phyloP scores from a whole-genome alignment of 805 yeast species.

The Lipomyces sp. region DNA sequence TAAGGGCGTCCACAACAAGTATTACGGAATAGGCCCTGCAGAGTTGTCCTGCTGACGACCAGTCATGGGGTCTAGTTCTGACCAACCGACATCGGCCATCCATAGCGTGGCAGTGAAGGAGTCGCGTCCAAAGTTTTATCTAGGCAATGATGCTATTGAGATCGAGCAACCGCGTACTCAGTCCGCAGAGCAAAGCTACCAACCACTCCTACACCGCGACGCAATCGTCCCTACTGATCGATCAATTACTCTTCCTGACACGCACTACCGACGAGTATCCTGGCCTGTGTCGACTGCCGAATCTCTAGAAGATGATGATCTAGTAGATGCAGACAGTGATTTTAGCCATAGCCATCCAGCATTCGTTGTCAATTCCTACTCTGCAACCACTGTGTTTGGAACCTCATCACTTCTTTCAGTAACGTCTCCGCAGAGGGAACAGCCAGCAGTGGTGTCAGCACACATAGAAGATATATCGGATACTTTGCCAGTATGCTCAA shows the following conservation, averaged over 20 bases:
- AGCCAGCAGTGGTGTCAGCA: slow-evolving; percentile 3
- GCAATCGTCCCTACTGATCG: neutral
- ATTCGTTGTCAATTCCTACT: slow-evolving; percentile 2
- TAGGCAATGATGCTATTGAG: slow-evolving; percentile 18
- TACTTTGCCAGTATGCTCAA: neutral
- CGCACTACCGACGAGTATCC: neutral
- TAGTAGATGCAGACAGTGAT: slow-evolving; percentile 14
- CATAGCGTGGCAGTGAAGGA: neutral
- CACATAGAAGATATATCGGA: slow-evolving; percentile 15
- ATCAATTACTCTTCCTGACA: neutral
- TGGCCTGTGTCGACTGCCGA: slow-evolving; percentile 1
- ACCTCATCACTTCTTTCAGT: neutral
- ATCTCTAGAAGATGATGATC: slow-evolving; percentile 6
- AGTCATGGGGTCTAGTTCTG: neutral
- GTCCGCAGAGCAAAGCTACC: neutral
- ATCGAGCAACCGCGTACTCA: neutral
- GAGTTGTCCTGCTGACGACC: too few relatives aligned
- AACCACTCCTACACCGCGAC: neutral
- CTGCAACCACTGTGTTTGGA: neutral
- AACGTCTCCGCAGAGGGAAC: neutral
- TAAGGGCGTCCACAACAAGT: neutral
- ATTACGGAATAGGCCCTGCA: neutral
- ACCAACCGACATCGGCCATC: slow-evolving; percentile 1
- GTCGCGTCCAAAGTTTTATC: slow-evolving; percentile 22
- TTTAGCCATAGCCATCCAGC: neutral